A percentile compares a stretch with the other conserved stretches of the same genome.
phyloP scores from a whole-genome alignment of 148 eudicot species.

The Linanthus parryae region DNA sequence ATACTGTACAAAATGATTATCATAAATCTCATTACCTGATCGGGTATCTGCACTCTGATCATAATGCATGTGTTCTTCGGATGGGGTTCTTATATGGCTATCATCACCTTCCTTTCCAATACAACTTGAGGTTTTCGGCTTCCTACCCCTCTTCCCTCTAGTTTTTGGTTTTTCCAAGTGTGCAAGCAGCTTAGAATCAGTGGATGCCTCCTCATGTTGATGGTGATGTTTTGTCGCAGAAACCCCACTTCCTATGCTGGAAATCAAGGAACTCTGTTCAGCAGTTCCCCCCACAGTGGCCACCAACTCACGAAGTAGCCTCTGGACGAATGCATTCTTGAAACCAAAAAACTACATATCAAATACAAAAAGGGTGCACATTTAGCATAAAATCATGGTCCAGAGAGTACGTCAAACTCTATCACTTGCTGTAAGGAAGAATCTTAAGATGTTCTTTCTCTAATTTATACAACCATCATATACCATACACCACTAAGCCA shows the following conservation, averaged over 20 bases:
- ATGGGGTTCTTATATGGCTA: conserved; percentile 17
- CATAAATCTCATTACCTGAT: conserved; percentile 15
- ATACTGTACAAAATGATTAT: too few species aligned
- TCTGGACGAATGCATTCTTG: conserved; percentile 76
- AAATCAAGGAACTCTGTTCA: conserved; percentile 25
- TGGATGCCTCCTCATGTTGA: conserved; percentile 16
- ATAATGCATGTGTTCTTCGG: conserved; percentile 18
- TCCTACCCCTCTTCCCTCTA: conserved; percentile 63
- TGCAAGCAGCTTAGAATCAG: conserved; percentile 32
- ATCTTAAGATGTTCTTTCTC: too few species aligned
- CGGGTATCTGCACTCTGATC: conserved; percentile 16
- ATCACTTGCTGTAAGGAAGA: too few species aligned
- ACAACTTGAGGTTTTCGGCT: conserved; percentile 17
- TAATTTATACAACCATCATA: too few species aligned
- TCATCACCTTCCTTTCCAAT: too few species aligned
- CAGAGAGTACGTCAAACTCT: too few species aligned
- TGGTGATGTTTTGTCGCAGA: conserved; percentile 24
- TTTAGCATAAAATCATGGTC: conserved; percentile 7
- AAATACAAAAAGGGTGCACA: conserved; percentile 10
- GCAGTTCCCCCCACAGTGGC: conserved; percentile 50
- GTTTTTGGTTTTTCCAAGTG: conserved; percentile 27
- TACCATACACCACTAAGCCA: too few species aligned
- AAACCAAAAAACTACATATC: conserved; percentile 87
- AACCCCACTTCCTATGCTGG: conserved; percentile 24
- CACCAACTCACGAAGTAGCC: conserved; percentile 79